Evolutionary conservation across 257 asterid species (phyloP).

Genomic region (Pogostemon cablin): DNA sequence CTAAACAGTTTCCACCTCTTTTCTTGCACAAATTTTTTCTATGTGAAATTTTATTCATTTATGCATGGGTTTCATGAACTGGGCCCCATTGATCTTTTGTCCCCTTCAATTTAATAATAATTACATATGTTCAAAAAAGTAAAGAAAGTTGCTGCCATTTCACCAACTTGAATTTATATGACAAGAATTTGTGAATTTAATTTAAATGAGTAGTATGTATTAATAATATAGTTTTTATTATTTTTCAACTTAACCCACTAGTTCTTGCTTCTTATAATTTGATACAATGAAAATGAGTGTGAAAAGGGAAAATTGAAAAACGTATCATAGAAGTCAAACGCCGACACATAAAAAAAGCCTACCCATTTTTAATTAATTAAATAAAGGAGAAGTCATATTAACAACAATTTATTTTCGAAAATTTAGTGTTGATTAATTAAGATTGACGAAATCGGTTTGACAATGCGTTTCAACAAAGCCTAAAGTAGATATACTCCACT

Average conservation of each 20-base stretch:
- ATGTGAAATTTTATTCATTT: constrained; percentile 16
- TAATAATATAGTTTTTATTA: neutral
- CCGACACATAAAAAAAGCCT: constrained; percentile 1
- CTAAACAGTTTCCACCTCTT: too few relatives aligned
- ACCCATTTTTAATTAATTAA: neutral
- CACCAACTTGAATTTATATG: constrained; percentile 1
- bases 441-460: neutral
- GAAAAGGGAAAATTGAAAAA: neutral
- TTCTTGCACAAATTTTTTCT: too few relatives aligned
- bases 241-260: neutral
- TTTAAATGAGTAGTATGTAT: neutral
- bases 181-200: neutral
- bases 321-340: neutral
- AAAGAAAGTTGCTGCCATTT: constrained; percentile 24
- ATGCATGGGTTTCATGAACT: constrained; percentile 21
- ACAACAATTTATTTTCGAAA: neutral
- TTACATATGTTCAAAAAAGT: neutral
- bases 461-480: neutral
- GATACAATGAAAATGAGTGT: neutral
- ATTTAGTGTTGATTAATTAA: neutral
- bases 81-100: constrained; percentile 19
- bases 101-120: constrained; percentile 15
- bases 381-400: neutral
- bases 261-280: neutral
- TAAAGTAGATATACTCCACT: neutral